These are phyloP conservation scores for Claviceps digitariae DNA, from an alignment of 2,329 filamentous ascomycete species.

Conservation along the genomic window DNA sequence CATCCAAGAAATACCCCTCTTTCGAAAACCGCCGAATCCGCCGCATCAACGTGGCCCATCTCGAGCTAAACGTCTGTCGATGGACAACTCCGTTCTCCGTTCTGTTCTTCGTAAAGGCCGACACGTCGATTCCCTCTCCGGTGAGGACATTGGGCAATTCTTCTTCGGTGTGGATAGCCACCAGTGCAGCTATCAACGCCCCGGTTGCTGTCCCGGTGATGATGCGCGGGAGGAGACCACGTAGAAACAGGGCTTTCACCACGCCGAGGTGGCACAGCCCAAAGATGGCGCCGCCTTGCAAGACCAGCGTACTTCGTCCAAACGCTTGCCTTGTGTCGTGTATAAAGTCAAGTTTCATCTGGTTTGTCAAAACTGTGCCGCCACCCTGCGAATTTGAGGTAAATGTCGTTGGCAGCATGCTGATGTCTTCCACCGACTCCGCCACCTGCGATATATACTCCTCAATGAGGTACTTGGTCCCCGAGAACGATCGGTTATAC, in stretches of 20 bases:
- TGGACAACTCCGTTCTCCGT: constrained; percentile 18
- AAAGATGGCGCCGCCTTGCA: constrained; percentile 86
- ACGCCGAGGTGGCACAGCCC: constrained; percentile 83
- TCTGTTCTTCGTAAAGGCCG: constrained; percentile 48
- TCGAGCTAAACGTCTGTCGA: constrained; percentile 26
- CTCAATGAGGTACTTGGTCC: constrained; percentile 82
- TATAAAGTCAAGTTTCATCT: constrained; percentile 73
- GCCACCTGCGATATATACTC: constrained; percentile 79
- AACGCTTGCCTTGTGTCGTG: constrained; percentile 82
- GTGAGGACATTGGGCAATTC: constrained; percentile 66
- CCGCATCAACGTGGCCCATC: constrained; percentile 48
- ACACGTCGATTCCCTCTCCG: constrained; percentile 70
- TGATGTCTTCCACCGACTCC: constrained; percentile 67
- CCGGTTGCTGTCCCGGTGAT: constrained; percentile 87
- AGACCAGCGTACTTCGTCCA: constrained; percentile 69
- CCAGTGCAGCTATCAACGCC: constrained; percentile 75
- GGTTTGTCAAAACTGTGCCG: constrained; percentile 42
- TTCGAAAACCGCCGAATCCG: constrained; percentile 55
- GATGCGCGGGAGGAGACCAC: constrained; percentile 72
- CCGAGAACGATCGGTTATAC: constrained; percentile 74
- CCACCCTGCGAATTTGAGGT: constrained; percentile 20
- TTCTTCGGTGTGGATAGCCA: constrained; percentile 76
- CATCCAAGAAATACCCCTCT: constrained; percentile 75
- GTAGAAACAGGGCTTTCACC: constrained; percentile 71
- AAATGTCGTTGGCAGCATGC: constrained; percentile 45